phyloP scores from a whole-genome alignment of 768 basidiomycete genomes.

The Xerocomellus amylosporus region DNA sequence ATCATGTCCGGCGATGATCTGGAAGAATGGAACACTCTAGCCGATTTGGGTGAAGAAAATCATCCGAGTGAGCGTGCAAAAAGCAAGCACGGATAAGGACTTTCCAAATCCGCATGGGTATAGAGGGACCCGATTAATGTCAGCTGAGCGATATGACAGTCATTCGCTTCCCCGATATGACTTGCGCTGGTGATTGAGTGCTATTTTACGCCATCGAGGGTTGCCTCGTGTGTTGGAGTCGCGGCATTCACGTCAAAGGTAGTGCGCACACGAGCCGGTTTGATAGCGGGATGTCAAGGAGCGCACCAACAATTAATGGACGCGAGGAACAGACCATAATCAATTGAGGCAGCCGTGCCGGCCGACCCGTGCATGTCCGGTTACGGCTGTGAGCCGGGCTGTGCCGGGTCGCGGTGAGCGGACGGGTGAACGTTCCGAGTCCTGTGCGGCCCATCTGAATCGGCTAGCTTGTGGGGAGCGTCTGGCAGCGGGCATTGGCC shows the following conservation, averaged over 20 bases:
- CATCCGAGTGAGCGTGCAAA: background rate
- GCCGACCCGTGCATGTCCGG: background rate
- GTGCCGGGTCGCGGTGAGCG: background rate
- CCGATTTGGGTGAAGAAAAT: background rate
- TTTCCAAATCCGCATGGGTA: background rate
- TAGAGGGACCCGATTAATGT: background rate
- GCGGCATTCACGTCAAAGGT: slow-evolving; percentile 2
- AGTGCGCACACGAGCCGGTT: background rate
- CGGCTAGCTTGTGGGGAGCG: background rate
- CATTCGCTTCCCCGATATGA: slow-evolving; percentile 9
- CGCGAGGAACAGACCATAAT: background rate
- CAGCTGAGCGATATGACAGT: background rate
- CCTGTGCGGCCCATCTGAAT: no score
- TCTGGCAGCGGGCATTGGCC: background rate
- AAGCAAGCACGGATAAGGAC: background rate
- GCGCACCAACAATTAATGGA: background rate
- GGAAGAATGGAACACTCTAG: slow-evolving; percentile 1
- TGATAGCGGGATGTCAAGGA: background rate
- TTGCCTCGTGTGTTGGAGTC: slow-evolving; percentile 15
- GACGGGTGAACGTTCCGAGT: no score
- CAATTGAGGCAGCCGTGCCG: no score
- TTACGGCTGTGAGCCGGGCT: background rate
- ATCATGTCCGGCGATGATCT: slow-evolving; percentile 2
- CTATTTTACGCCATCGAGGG: slow-evolving; percentile 7
- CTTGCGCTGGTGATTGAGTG: background rate